Conservation (phyloP, 768 basidiomycete genomes). For the Pulveroboletus sp. region DNA sequence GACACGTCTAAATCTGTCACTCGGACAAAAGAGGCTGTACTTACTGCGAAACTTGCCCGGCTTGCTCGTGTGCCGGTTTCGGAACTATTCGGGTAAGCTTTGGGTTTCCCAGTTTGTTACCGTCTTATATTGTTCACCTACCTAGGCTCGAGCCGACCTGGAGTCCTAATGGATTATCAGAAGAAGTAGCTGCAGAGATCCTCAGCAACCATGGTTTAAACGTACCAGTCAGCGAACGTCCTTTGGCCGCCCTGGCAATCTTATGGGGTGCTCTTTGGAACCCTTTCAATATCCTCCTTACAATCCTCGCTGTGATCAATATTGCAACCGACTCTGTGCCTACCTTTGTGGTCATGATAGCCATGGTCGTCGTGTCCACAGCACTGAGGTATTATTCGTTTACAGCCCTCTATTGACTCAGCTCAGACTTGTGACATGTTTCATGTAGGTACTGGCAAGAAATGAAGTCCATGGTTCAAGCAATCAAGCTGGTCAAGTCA, state of each 20-base stretch:
- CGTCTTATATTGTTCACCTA: background rate
- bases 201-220: conserved; percentile 27
- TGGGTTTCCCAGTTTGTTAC: background rate
- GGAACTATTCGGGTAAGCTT: conserved; percentile 22
- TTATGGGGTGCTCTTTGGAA: conserved; percentile 34
- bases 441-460: conserved; percentile 32
- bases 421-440: background rate
- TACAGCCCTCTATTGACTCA: background rate
- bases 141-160: conserved; percentile 28
- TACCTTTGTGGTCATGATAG: conserved; percentile 34
- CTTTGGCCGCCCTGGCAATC: conserved; percentile 25
- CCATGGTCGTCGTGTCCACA: conserved; percentile 35
- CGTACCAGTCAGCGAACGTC: conserved; percentile 29
- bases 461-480: conserved; percentile 33
- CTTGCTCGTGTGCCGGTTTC: conserved; percentile 24
- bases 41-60: conserved; percentile 22
- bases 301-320: conserved; percentile 30
- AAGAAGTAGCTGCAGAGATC: conserved; percentile 15
- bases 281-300: conserved; percentile 34
- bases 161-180: conserved; percentile 22
- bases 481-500: conserved; percentile 31
- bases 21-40: conserved; percentile 19
- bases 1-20: conserved; percentile 18
- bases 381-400: conserved; percentile 24
- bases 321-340: conserved; percentile 31